Conservation (phyloP, 441 rosid species). For the Omphalea diandra region DNA sequence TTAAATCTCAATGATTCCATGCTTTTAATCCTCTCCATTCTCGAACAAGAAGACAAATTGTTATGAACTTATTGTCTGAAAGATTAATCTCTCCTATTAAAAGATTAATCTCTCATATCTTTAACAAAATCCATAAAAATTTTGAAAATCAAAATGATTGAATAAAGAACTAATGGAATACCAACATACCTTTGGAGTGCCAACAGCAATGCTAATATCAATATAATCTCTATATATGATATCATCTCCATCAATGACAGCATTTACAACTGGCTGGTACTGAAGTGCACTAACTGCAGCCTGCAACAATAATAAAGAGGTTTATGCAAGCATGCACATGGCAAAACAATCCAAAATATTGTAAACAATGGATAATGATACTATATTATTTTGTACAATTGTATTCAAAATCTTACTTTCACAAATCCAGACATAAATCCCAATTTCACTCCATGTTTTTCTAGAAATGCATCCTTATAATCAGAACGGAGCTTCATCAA, state of each 20-base stretch:
- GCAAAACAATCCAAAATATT: neutral
- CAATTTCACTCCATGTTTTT: slow-evolving; percentile 88
- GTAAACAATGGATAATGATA: neutral
- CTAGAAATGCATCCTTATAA: slow-evolving; percentile 84
- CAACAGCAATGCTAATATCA: slow-evolving; percentile 90
- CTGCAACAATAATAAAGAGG: slow-evolving; percentile 37
- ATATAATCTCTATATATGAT: slow-evolving; percentile 85
- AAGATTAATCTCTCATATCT: neutral
- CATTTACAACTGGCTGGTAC: slow-evolving; percentile 84
- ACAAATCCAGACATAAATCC: slow-evolving; percentile 95
- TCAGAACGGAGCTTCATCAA: slow-evolving; percentile 96
- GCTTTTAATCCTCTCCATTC: neutral
- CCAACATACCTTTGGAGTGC: slow-evolving; percentile 69
- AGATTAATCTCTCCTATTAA: neutral
- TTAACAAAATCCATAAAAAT: neutral
- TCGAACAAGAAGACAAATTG: neutral
- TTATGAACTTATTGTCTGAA: neutral
- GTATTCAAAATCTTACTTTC: slow-evolving; percentile 40
- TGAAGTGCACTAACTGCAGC: slow-evolving; percentile 91
- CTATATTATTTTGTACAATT: neutral
- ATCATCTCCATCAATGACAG: slow-evolving; percentile 90
- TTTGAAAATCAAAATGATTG: neutral
- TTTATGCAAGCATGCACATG: neutral
- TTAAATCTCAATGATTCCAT: neutral
- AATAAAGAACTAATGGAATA: neutral